Evolutionary conservation across 805 yeast genomes (phyloP).

Genomic region (Schwanniomyces pseudopolymorphus): DNA sequence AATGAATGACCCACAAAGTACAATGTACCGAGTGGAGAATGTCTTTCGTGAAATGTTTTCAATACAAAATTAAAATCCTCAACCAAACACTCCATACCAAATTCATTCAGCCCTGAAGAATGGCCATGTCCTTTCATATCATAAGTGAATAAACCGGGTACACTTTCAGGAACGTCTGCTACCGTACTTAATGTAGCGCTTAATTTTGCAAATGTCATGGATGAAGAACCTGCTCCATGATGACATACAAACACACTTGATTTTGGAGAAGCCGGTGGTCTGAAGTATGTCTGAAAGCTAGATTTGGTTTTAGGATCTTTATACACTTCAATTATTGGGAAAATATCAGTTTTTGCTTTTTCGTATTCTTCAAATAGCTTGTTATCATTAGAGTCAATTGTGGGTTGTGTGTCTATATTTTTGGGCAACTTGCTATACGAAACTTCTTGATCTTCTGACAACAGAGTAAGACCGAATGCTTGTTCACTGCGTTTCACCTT

Average conservation of each 20-base stretch:
- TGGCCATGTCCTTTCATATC: conserved; percentile 88
- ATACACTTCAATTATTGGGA: conserved; percentile 19
- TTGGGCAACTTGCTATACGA: not conserved
- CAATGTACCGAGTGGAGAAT: conserved; percentile 30
- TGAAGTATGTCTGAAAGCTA: conserved; percentile 50
- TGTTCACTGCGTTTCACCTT: conserved; percentile 22
- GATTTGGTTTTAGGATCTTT: conserved; percentile 7
- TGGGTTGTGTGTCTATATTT: not conserved
- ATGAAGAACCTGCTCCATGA: conserved; percentile 96
- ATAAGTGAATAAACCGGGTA: conserved; percentile 63
- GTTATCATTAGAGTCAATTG: not conserved
- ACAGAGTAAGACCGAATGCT: conserved; percentile 17
- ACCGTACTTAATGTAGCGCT: conserved; percentile 20
- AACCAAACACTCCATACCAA: conserved; percentile 50
- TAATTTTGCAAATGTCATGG: conserved; percentile 68
- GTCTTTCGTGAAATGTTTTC: conserved; percentile 25
- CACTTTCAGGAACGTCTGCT: conserved; percentile 13
- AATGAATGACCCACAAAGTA: conserved; percentile 85
- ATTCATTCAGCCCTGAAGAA: conserved; percentile 23
- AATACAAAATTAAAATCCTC: conserved; percentile 58
- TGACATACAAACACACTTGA: conserved; percentile 71
- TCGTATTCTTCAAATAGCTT: not conserved
- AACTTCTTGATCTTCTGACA: conserved; percentile 15
- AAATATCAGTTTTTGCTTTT: conserved; percentile 12
- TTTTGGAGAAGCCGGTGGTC: conserved; percentile 42